A percentile compares a stretch with the other conserved stretches of the same genome.
These are phyloP conservation scores for Olyra latifolia DNA, from an alignment of 176 grass and related monocot genomes.

Conservation along the genomic window DNA sequence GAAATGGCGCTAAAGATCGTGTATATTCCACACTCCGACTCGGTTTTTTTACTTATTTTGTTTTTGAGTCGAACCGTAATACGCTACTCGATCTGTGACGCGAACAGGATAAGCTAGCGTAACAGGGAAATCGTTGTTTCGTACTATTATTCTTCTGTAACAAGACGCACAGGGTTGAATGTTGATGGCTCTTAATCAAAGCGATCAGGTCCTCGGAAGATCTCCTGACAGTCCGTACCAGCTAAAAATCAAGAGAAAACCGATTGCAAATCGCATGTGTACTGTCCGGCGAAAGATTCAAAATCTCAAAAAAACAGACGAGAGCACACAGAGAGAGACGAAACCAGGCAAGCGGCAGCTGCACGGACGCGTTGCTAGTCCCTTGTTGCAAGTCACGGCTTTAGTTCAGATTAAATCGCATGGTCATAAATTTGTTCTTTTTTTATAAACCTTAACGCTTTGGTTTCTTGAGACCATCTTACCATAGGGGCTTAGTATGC, in stretches of 20 bases:
- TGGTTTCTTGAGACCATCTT: too few species aligned
- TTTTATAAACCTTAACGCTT: too few species aligned
- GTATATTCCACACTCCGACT: neutral
- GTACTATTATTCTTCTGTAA: neutral
- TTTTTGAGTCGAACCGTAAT: neutral
- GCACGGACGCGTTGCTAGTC: neutral
- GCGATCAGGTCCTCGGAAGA: neutral
- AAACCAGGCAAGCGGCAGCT: neutral
- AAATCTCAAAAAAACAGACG: neutral
- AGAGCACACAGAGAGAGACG: neutral
- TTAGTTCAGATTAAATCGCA: too few species aligned
- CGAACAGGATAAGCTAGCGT: neutral
- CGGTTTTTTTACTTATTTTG: neutral
- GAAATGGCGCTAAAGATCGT: neutral
- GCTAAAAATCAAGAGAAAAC: neutral
- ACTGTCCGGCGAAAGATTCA: neutral
- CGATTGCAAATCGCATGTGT: neutral
- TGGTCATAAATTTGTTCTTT: too few species aligned
- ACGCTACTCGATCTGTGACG: neutral
- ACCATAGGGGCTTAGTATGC: too few species aligned
- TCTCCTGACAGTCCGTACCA: neutral
- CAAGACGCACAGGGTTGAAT: neutral
- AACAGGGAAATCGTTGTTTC: neutral
- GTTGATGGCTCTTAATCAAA: neutral
- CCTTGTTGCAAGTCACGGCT: too few species aligned